phyloP scores from a whole-genome alignment of 2,329 filamentous ascomycete genomes.

The Neofusicoccum sp. region DNA sequence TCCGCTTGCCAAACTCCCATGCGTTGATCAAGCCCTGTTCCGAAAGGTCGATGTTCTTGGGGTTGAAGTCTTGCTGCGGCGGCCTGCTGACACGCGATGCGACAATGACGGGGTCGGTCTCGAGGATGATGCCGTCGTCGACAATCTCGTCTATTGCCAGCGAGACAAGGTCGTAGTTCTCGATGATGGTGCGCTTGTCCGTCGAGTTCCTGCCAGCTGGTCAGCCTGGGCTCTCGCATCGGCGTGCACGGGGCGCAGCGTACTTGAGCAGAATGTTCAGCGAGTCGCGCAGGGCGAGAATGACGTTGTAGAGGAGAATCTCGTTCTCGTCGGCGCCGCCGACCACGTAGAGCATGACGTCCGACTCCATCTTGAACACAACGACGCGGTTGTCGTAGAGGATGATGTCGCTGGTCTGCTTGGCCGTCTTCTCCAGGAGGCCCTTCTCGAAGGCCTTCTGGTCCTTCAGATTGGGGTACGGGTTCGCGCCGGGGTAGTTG shows the following conservation, averaged over 20 bases:
- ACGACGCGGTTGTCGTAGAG: conserved; percentile 96
- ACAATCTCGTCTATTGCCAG: conserved; percentile 81
- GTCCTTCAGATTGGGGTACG: conserved; percentile 85
- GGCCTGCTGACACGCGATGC: conserved; percentile 89
- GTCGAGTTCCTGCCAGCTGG: conserved; percentile 71
- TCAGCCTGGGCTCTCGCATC: neutral
- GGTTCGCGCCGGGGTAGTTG: conserved; percentile 65
- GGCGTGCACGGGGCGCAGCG: conserved; percentile 26
- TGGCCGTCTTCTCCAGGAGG: conserved; percentile 87
- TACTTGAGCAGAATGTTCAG: conserved; percentile 92
- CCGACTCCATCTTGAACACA: conserved; percentile 96
- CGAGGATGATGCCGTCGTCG: conserved; percentile 80
- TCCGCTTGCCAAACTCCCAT: conserved; percentile 70
- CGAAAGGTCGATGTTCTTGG: conserved; percentile 92
- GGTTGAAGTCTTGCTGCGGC: conserved; percentile 79
- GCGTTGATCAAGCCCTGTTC: conserved; percentile 94
- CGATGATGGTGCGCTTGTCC: conserved; percentile 95
- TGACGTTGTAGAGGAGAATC: conserved; percentile 90
- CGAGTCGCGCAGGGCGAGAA: conserved; percentile 85
- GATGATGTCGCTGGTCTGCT: conserved; percentile 93
- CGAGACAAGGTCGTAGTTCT: conserved; percentile 96
- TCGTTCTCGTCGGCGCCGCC: conserved; percentile 93
- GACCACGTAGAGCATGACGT: conserved; percentile 95
- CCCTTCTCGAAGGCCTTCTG: conserved; percentile 98
- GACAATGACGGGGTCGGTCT: conserved; percentile 94